A percentile compares a stretch with the other conserved stretches of the same genome.
phyloP scores from a whole-genome alignment of 2,329 filamentous ascomycete genomes.

The Calonectria ilicicola region DNA sequence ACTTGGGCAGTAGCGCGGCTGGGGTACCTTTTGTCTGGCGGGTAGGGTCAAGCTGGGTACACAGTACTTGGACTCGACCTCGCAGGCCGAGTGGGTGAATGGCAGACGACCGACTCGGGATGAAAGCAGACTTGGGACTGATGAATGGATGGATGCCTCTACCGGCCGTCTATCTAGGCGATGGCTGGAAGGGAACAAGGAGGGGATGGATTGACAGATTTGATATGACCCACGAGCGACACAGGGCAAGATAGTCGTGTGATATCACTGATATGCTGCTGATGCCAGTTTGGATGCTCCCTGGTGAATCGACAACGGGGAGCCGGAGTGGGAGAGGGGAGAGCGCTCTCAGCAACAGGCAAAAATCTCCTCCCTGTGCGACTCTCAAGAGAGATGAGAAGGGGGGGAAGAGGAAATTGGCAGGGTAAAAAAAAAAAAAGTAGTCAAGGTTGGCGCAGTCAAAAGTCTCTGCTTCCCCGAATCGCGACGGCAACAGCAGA shows the following conservation, averaged over 20 bases:
- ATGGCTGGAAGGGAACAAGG: background rate
- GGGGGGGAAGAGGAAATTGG: background rate
- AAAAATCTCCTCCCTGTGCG: background rate
- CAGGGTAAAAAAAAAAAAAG: background rate
- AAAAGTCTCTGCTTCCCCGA: background rate
- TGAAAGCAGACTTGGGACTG: slow-evolving; percentile 1
- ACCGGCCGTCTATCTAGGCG: background rate
- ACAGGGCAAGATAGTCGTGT: background rate
- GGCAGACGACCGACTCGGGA: background rate
- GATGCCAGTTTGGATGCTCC: background rate
- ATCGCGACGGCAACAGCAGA: background rate
- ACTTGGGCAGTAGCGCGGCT: slow-evolving; percentile 13
- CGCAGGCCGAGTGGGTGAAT: background rate
- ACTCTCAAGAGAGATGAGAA: background rate
- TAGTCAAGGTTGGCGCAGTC: background rate
- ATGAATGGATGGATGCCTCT: background rate
- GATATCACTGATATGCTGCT: slow-evolving; percentile 5
- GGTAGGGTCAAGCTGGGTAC: slow-evolving; percentile 4
- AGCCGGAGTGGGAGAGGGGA: background rate
- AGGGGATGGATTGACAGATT: background rate
- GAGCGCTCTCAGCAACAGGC: background rate
- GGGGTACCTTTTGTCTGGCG: slow-evolving; percentile 11
- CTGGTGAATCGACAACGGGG: background rate
- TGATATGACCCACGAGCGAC: background rate
- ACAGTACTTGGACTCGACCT: slow-evolving; percentile 11